A percentile compares a stretch with the other conserved stretches of the same genome.
Evolutionary conservation across 164 flowering plant species (phyloP).

Genomic region (Chimonanthus salicifolius): DNA sequence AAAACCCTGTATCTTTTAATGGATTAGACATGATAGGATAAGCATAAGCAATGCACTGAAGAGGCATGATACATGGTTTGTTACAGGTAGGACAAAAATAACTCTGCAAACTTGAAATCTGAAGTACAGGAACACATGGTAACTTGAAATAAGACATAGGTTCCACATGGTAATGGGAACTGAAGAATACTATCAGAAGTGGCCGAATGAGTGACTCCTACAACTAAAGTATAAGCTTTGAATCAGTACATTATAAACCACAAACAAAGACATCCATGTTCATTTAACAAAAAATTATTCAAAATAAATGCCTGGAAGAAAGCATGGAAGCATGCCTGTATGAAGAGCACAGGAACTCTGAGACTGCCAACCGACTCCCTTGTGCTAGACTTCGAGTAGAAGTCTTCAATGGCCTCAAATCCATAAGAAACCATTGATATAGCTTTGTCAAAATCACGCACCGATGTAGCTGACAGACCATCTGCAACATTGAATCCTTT

Average conservation of each 20-base stretch:
- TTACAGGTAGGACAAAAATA: no score
- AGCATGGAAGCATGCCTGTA: slow-evolving; percentile 53
- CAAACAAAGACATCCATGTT: neutral
- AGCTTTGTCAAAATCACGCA: slow-evolving; percentile 80
- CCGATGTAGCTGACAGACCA: slow-evolving; percentile 60
- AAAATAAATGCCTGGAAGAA: neutral
- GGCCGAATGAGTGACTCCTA: no score
- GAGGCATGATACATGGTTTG: no score
- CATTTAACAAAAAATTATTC: neutral
- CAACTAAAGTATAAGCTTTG: no score
- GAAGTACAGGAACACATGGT: no score
- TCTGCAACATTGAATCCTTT: slow-evolving; percentile 75
- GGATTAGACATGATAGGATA: no score
- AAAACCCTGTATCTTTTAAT: no score
- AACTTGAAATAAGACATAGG: no score
- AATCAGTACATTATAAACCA: neutral
- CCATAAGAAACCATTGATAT: slow-evolving; percentile 87
- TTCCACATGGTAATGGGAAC: no score
- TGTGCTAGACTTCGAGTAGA: slow-evolving; percentile 75
- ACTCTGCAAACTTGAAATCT: no score
- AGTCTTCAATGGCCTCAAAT: slow-evolving; percentile 63
- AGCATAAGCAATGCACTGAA: no score
- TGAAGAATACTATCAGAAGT: neutral
- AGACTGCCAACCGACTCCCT: slow-evolving; percentile 50
- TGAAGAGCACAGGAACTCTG: slow-evolving; percentile 86